Percentiles rank a stretch among this genome's conserved stretches.
Evolutionary conservation across 1,284 basidiomycete genomes (phyloP).

Genomic region (Takashimella tepidaria): DNA sequence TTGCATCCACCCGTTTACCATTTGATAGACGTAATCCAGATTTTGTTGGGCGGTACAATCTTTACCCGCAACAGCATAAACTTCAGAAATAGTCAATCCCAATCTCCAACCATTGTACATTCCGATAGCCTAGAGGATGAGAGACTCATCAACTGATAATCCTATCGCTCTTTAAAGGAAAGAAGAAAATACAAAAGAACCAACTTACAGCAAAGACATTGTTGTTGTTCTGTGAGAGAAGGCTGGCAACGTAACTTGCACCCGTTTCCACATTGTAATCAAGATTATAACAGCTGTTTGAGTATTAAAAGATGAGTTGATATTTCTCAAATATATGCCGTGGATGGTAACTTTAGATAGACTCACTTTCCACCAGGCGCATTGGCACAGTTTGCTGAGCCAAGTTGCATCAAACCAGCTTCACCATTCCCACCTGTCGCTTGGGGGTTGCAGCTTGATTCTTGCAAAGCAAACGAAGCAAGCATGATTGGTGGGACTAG

Average conservation of each 20-base stretch:
- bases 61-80: conserved; percentile 43
- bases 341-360: no score
- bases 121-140: conserved; percentile 53
- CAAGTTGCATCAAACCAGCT: conserved; percentile 78
- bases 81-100: conserved; percentile 58
- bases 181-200: background rate
- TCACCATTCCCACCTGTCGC: conserved; percentile 72
- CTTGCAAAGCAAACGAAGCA: conserved; percentile 79
- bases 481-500: conserved; percentile 65
- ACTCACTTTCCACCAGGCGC: conserved; percentile 61
- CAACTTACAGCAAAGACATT: conserved; percentile 53
- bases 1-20: conserved; percentile 73
- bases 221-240: conserved; percentile 50
- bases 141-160: background rate
- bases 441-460: conserved; percentile 65
- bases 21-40: conserved; percentile 62
- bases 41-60: conserved; percentile 65
- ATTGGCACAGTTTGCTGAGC: conserved; percentile 66
- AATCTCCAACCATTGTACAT: conserved; percentile 71
- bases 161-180: background rate
- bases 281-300: conserved; percentile 36
- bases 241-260: conserved; percentile 22
- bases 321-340: no score
- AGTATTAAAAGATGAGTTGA: no score
- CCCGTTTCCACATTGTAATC: conserved; percentile 57